phyloP scores from a whole-genome alignment of 345 rosid genomes.

The Anastatica hierochuntica region DNA sequence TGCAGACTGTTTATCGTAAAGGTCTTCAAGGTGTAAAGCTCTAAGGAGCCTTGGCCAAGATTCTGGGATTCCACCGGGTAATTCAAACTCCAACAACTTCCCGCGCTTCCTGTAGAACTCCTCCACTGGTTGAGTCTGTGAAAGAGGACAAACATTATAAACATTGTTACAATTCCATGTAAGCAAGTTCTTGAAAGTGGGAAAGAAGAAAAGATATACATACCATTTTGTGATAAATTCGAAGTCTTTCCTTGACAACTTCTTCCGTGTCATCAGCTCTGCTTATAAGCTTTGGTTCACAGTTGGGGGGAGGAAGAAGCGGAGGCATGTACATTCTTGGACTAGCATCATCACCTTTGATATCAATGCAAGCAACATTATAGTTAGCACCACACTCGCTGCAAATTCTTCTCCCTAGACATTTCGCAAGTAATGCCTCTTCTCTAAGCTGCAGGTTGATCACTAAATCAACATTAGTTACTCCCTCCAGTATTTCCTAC shows the following conservation, averaged over 20 bases:
- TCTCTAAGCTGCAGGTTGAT: conserved; percentile 75
- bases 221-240: conserved; percentile 72
- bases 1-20: conserved; percentile 46
- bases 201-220: neutral
- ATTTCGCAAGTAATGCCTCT: conserved; percentile 87
- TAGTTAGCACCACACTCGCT: conserved; percentile 85
- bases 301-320: conserved; percentile 85
- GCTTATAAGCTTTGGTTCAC: conserved; percentile 69
- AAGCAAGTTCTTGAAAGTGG: neutral
- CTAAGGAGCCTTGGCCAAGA: conserved; percentile 92
- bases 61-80: conserved; percentile 96
- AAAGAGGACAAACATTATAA: neutral
- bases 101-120: conserved; percentile 73
- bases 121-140: conserved; percentile 76
- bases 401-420: conserved; percentile 93
- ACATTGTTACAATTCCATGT: neutral
- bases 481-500: conserved; percentile 90
- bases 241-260: conserved; percentile 77
- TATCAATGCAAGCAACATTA: conserved; percentile 76
- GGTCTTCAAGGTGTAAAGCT: conserved; percentile 71
- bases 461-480: conserved; percentile 71
- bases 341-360: conserved; percentile 65
- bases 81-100: conserved; percentile 74
- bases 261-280: conserved; percentile 91
- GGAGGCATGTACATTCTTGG: conserved; percentile 91